These are phyloP conservation scores for Diaporthe nobilis DNA, from an alignment of 2,329 filamentous ascomycete species.

Conservation along the genomic window DNA sequence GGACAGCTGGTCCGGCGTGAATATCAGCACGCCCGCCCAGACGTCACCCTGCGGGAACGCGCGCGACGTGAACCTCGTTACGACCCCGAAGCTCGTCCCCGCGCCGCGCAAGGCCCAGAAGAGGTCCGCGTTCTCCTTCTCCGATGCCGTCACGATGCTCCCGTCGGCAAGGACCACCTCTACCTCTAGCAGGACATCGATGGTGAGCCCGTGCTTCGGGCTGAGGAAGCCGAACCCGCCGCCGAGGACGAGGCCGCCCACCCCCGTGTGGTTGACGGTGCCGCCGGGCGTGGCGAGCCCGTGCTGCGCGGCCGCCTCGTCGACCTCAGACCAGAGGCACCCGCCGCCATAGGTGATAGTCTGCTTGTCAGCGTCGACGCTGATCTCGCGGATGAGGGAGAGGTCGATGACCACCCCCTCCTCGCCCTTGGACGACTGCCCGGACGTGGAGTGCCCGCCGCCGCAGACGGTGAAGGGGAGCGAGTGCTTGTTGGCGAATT, in stretches of 20 bases:
- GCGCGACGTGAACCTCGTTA: constrained; percentile 55
- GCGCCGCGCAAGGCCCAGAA: constrained; percentile 60
- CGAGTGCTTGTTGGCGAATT: constrained; percentile 58
- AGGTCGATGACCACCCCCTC: constrained; percentile 71
- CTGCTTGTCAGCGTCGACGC: constrained; percentile 59
- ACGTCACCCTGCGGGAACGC: constrained; percentile 50
- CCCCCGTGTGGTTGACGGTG: constrained; percentile 73
- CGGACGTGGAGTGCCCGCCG: constrained; percentile 69
- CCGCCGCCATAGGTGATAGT: constrained; percentile 66
- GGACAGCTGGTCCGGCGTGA: constrained; percentile 47
- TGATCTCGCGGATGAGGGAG: constrained; percentile 62
- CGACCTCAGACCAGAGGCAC: constrained; percentile 67
- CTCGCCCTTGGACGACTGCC: constrained; percentile 60
- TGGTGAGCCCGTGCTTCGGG: constrained; percentile 65
- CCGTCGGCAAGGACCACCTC: constrained; percentile 58
- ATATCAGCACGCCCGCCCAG: constrained; percentile 50
- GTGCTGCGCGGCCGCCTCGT: constrained; percentile 63
- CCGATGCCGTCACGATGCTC: constrained; percentile 55
- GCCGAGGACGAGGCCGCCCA: constrained; percentile 70
- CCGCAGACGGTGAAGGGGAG: constrained; percentile 68
- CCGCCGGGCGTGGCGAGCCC: constrained; percentile 72
- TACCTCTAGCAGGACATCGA: constrained; percentile 57
- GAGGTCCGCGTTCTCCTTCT: constrained; percentile 57
- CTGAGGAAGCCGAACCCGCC: constrained; percentile 72
- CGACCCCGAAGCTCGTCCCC: constrained; percentile 59